Conservation (phyloP, 257 asterid genomes). For the Striga asiatica region DNA sequence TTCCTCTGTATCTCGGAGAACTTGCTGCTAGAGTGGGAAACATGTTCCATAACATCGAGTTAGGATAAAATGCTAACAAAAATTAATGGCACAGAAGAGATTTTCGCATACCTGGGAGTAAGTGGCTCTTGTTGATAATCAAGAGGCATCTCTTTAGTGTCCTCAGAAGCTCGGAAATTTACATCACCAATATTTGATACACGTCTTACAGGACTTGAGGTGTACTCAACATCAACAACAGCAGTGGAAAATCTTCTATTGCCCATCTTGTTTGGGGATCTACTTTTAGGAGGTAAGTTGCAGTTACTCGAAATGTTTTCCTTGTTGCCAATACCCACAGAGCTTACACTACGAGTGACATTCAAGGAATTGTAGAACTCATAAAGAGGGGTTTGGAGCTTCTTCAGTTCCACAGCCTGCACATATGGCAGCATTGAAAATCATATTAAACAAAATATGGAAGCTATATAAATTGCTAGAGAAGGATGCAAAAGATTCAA, state of each 20-base stretch:
- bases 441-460: too few relatives aligned
- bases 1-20: constrained; percentile 66
- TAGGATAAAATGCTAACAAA: not conserved
- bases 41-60: constrained; percentile 12
- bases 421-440: constrained; percentile 12
- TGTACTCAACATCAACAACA: constrained; percentile 43
- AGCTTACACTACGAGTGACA: constrained; percentile 47
- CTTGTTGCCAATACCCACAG: constrained; percentile 50
- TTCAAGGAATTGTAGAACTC: constrained; percentile 80
- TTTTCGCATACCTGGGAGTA: constrained; percentile 55
- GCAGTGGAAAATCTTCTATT: constrained; percentile 77
- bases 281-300: constrained; percentile 86
- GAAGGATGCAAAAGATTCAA: not conserved
- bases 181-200: constrained; percentile 50
- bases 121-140: constrained; percentile 51
- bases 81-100: not conserved
- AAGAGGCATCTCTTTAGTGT: constrained; percentile 37
- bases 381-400: constrained; percentile 87
- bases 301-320: constrained; percentile 63
- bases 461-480: not conserved
- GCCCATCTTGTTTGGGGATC: constrained; percentile 62
- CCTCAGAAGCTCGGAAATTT: constrained; percentile 38
- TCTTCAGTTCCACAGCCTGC: constrained; percentile 84
- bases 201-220: constrained; percentile 60
- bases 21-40: constrained; percentile 29